Evolutionary conservation across 2,329 filamentous ascomycete species (phyloP), one percentile per base, ranked within the genome.

Genomic region (Cercospora berteroae): DNA sequence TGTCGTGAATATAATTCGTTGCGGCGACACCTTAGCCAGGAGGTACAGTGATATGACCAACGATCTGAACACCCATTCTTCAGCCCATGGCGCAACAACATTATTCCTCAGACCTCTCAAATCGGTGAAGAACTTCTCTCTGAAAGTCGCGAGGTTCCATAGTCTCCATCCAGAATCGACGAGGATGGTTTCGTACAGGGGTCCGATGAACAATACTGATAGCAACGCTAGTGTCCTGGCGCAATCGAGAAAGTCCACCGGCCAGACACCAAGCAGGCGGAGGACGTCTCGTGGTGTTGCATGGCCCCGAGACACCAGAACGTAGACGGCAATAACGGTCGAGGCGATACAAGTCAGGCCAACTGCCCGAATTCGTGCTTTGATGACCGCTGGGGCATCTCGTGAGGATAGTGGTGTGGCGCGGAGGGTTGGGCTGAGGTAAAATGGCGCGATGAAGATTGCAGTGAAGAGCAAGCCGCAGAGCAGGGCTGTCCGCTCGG

Each of bases 41-140:
- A 97, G 82, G 76, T 97, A 89, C 10, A 97, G 84, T 1, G 94
- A 91, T 44, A 97, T 86, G 62, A 94, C 89, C 72, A 93, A 88
- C 3, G 92, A 93, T 76, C 95, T 91, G 84, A 97, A 99, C 74
- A 97, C 90, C 68, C 96, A 83, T 80, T 99, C 95, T 81, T 99
- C 95, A 10, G 93, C 97, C 64, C 95, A 82, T 0, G 95, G 74
- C 83, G 95, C 93, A 48, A 92, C 92, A 69, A 98, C 85, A 76
- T 90, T 88, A 77, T 97, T 98, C 72, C 95, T 88, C 87, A 92
- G 97, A 39, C 88, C 89, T 63, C 90, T 90, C 90, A 90, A 95
- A 71, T 91, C 90, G 69, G 84, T 83, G 74, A 92, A 86, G 13
- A 89, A 80, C 64, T 87, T 84, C n/a, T 82, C 80, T 13, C 91